These are phyloP conservation scores for Dioszegia hungarica DNA, from an alignment of 768 basidiomycete species.

Conservation along the genomic window DNA sequence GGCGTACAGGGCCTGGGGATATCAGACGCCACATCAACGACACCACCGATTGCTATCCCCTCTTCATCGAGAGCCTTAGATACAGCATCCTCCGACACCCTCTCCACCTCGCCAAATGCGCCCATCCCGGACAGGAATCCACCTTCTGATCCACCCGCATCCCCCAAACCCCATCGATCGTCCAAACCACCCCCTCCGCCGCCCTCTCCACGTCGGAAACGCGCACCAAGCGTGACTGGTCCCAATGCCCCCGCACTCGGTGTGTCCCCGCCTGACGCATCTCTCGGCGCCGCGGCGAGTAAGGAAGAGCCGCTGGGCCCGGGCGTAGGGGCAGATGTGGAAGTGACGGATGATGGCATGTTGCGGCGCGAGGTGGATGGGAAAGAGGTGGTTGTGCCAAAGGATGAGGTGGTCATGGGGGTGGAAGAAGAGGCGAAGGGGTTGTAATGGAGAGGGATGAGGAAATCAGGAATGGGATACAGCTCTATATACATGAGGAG, in stretches of 20 bases:
- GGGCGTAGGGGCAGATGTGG: conserved; percentile 42
- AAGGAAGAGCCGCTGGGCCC: conserved; percentile 43
- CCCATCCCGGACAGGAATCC: conserved; percentile 4
- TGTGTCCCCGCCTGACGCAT: conserved; percentile 45
- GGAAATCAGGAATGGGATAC: not conserved
- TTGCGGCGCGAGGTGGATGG: conserved; percentile 39
- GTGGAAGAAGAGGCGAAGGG: conserved; percentile 18
- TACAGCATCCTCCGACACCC: too few species aligned
- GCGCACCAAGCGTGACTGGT: not conserved
- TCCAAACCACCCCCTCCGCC: conserved; percentile 1
- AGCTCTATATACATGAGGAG: not conserved
- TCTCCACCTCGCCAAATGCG: not conserved
- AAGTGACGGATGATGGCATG: conserved; percentile 34
- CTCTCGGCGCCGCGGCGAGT: conserved; percentile 35
- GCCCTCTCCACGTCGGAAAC: not conserved
- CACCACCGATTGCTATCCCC: not conserved
- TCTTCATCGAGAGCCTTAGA: not conserved
- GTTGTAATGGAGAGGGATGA: not conserved
- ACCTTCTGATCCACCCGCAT: not conserved
- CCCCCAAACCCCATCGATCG: not conserved
- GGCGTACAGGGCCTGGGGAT: not conserved
- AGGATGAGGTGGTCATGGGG: conserved; percentile 41
- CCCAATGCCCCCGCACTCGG: conserved; percentile 6
- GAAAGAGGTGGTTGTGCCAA: conserved; percentile 31
- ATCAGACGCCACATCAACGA: not conserved